Evolutionary conservation across 1,139 yeast species (phyloP).

Genomic region (Hemisphaericaspora lyxosophila): DNA sequence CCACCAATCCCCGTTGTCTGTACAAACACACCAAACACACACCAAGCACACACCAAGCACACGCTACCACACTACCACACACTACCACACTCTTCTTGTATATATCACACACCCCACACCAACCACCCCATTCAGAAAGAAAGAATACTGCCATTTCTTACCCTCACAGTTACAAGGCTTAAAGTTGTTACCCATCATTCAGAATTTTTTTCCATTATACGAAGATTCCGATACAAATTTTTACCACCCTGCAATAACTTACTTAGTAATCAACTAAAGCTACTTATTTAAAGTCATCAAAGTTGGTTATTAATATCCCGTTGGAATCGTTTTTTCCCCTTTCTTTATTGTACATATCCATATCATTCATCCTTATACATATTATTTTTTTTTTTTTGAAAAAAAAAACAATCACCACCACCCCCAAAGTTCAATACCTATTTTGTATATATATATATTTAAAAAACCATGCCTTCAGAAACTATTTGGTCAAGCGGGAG

Average conservation of each 20-base stretch:
- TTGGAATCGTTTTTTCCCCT: too few species aligned
- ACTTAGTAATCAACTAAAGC: too few species aligned
- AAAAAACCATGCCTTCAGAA: constrained; percentile 24
- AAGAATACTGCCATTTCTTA: not conserved
- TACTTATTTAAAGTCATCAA: too few species aligned
- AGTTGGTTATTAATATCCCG: too few species aligned
- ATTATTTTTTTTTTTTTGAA: too few species aligned
- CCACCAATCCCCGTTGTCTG: too few species aligned
- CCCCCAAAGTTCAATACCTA: not conserved
- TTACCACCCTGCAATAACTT: too few species aligned
- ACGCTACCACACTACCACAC: too few species aligned
- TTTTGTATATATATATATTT: not conserved
- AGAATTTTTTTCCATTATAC: too few species aligned
- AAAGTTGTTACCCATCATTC: not conserved
- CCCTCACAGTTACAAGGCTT: too few species aligned
- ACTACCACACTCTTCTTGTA: not conserved
- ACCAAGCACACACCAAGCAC: too few species aligned
- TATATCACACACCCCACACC: not conserved
- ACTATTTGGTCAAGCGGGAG: constrained; percentile 39
- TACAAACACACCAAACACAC: too few species aligned
- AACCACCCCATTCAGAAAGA: not conserved
- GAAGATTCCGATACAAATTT: not conserved
- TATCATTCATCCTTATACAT: not conserved
- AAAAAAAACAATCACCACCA: not conserved
- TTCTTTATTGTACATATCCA: not conserved